Percentiles rank a stretch among this genome's conserved stretches.
phyloP scores from a whole-genome alignment of 2,329 filamentous ascomycete genomes.

The Verticillium longisporum region DNA sequence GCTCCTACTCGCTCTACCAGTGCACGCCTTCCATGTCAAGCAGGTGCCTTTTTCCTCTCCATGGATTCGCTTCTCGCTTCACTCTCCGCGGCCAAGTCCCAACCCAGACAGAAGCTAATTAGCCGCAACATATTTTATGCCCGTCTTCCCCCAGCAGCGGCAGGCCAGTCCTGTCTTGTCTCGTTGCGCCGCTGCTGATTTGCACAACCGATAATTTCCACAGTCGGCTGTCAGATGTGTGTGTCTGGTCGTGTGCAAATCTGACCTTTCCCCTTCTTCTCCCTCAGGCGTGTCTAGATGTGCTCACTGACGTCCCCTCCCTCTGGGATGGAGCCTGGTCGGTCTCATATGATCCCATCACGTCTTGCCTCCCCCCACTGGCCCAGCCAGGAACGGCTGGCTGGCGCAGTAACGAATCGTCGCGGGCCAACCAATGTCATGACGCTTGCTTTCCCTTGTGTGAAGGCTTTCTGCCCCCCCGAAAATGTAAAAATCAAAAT shows the following conservation, averaged over 20 bases:
- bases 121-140: neutral
- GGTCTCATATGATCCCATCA: no score
- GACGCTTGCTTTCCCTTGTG: neutral
- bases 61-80: neutral
- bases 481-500: neutral
- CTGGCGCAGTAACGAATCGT: neutral
- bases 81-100: neutral
- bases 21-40: conserved; percentile 7
- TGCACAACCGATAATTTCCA: neutral
- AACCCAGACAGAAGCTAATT: neutral
- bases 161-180: neutral
- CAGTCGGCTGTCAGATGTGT: neutral
- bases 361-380: no score
- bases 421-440: neutral
- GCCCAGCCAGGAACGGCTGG: no score
- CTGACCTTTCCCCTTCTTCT: neutral
- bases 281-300: neutral
- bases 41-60: neutral
- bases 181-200: neutral
- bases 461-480: neutral
- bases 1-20: conserved; percentile 2
- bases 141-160: neutral
- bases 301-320: neutral
- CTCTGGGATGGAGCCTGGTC: no score
- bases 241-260: neutral